phyloP scores from a whole-genome alignment of 2,329 filamentous ascomycete genomes.

The Fusarium drepaniforme region DNA sequence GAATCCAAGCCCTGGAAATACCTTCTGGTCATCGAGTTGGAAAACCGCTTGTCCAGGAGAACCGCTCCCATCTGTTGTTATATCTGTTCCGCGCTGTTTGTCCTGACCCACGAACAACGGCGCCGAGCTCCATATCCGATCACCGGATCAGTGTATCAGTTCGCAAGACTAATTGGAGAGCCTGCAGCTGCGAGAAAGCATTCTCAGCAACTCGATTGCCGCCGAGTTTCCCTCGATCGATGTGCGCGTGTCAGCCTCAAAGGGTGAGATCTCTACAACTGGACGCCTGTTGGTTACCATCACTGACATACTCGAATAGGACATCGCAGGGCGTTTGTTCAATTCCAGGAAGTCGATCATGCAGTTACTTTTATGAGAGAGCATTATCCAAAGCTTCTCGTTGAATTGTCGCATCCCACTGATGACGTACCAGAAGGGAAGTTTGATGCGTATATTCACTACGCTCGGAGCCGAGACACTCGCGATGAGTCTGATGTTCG shows the following conservation, averaged over 20 bases:
- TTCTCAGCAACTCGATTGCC: conserved; percentile 50
- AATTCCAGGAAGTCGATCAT: conserved; percentile 55
- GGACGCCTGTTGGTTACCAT: background rate
- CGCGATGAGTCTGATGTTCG: conserved; percentile 44
- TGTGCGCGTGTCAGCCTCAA: conserved; percentile 53
- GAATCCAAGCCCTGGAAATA: conserved; percentile 7
- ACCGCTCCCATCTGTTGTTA: conserved; percentile 1
- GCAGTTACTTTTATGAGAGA: conserved; percentile 57
- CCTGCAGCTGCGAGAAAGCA: conserved; percentile 52
- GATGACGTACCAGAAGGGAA: conserved; percentile 55
- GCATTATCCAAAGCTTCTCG: conserved; percentile 55
- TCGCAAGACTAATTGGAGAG: conserved; percentile 42
- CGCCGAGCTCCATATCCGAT: conserved; percentile 20
- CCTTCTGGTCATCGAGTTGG: conserved; percentile 17
- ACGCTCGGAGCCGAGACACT: conserved; percentile 54
- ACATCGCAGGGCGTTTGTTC: conserved; percentile 55
- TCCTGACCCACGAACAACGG: conserved; percentile 10
- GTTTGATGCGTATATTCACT: conserved; percentile 55
- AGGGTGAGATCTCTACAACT: conserved; percentile 41
- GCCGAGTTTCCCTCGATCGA: conserved; percentile 54
- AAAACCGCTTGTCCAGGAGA: conserved; percentile 17
- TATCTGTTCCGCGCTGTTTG: conserved; percentile 8
- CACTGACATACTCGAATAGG: conserved; percentile 47
- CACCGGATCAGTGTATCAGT: conserved; percentile 25
- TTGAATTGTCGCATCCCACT: conserved; percentile 52